Conservation (phyloP, 352 stramenopile species). For the Paralagenidium karlingii region DNA sequence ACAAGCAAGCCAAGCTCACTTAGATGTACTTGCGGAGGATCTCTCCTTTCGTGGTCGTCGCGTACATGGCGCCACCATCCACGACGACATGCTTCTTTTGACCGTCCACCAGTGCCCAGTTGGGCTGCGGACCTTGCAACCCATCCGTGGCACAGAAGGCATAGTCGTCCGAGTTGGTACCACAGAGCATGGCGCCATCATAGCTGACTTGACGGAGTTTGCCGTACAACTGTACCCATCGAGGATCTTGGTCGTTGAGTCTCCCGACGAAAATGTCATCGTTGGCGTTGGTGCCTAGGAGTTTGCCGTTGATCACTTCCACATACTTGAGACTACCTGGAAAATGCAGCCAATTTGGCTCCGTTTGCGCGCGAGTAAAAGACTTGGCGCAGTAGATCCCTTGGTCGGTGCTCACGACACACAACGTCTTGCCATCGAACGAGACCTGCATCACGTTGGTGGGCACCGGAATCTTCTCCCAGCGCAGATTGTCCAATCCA, state of each 20-base stretch:
- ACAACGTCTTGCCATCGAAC: conserved; percentile 15
- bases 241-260: background rate
- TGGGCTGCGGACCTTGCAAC: conserved; percentile 1
- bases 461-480: too few relatives aligned
- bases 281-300: conserved; percentile 1
- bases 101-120: conserved; percentile 3
- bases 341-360: conserved; percentile 11
- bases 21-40: too few relatives aligned
- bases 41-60: too few relatives aligned
- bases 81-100: conserved; percentile 2
- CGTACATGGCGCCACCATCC: conserved; percentile 7
- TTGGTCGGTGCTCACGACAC: conserved; percentile 10
- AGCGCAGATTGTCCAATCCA: too few relatives aligned
- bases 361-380: conserved; percentile 5
- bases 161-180: conserved; percentile 3
- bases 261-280: conserved; percentile 2
- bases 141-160: conserved; percentile 5
- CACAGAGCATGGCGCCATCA: conserved; percentile 9
- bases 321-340: conserved; percentile 11
- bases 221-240: conserved; percentile 4
- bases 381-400: conserved; percentile 12
- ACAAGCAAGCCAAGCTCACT: too few relatives aligned
- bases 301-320: conserved; percentile 12
- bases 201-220: conserved; percentile 5
- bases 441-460: conserved; percentile 15